These are phyloP conservation scores for Zarea fungicola DNA, from an alignment of 2,329 filamentous ascomycete genomes.

Conservation along the genomic window DNA sequence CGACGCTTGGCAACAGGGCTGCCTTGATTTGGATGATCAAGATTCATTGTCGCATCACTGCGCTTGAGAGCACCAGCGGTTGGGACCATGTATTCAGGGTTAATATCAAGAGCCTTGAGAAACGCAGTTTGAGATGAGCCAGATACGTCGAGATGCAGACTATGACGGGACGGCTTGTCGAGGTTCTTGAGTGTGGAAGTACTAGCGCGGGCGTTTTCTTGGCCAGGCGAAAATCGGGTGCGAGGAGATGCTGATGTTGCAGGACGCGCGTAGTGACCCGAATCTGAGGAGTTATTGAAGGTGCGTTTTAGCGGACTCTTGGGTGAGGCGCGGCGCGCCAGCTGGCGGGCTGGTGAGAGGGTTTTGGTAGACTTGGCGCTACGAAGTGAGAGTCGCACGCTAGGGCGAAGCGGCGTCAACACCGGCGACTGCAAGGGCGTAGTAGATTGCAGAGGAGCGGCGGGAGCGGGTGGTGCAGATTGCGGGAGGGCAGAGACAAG, in stretches of 20 bases:
- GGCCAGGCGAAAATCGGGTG: constrained; percentile 21
- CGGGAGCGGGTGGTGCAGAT: constrained; percentile 29
- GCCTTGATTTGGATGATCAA: constrained; percentile 71
- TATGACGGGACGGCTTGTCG: constrained; percentile 49
- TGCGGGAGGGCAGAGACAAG: constrained; percentile 26
- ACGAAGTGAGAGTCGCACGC: constrained; percentile 60
- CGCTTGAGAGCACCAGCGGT: constrained; percentile 81
- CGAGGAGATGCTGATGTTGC: constrained; percentile 33
- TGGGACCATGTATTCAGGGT: constrained; percentile 28
- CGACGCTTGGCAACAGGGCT: constrained; percentile 89
- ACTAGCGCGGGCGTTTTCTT: constrained; percentile 39
- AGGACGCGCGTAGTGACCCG: constrained; percentile 59
- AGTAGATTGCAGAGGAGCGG: constrained; percentile 18
- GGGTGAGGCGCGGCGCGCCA: constrained; percentile 65
- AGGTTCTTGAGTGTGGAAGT: constrained; percentile 36
- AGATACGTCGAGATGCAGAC: constrained; percentile 52
- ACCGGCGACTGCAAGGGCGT: constrained; percentile 42
- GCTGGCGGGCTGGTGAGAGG: constrained; percentile 42
- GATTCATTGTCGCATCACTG: constrained; percentile 82
- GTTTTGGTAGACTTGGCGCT: constrained; percentile 57
- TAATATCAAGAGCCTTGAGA: constrained; percentile 46
- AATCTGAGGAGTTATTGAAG: constrained; percentile 64
- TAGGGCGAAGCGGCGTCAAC: constrained; percentile 61
- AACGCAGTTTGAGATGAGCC: constrained; percentile 47
- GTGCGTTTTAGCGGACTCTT: constrained; percentile 78